Percentiles rank a stretch among this genome's conserved stretches.
Conservation (phyloP, 371 early-diverging fungal genomes). For the Fennellomyces sp. region DNA sequence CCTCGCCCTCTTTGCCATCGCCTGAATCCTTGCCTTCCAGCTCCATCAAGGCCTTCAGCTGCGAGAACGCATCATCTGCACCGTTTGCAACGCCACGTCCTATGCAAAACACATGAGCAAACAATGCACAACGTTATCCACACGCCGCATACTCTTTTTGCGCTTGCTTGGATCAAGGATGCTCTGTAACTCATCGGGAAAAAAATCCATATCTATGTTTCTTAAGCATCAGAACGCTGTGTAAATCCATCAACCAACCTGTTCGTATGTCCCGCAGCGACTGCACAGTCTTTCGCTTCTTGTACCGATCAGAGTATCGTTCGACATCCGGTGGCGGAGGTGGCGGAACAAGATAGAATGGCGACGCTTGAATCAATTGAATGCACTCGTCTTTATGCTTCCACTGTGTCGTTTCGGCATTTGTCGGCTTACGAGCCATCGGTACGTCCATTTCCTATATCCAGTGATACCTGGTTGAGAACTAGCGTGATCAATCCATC, state of each 20-base stretch:
- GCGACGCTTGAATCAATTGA: slow-evolving; percentile 31
- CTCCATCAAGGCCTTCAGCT: slow-evolving; percentile 38
- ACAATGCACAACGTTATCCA: no score
- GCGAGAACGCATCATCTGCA: slow-evolving; percentile 23
- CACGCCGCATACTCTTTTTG: slow-evolving; percentile 48
- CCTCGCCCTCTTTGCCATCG: slow-evolving; percentile 31
- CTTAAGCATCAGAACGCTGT: no score
- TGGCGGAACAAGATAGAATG: slow-evolving; percentile 37
- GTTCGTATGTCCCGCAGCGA: slow-evolving; percentile 44
- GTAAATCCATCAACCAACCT: no score
- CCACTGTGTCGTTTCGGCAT: slow-evolving; percentile 35
- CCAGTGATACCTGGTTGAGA: neutral
- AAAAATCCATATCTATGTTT: slow-evolving; percentile 47
- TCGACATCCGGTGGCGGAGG: slow-evolving; percentile 48
- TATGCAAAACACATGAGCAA: no score
- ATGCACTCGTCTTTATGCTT: slow-evolving; percentile 33
- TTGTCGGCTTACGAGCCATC: slow-evolving; percentile 45
- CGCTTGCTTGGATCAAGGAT: slow-evolving; percentile 43
- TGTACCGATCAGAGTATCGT: slow-evolving; percentile 54
- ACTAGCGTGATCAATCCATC: neutral
- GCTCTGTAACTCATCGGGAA: slow-evolving; percentile 52
- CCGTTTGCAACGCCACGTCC: slow-evolving; percentile 18
- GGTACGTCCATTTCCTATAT: slow-evolving; percentile 48
- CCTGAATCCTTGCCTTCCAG: slow-evolving; percentile 26
- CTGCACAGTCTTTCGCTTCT: slow-evolving; percentile 18